Base-by-base conservation (phyloP, 257 asterid genomes). In the Fraxinus excelsior region DNA sequence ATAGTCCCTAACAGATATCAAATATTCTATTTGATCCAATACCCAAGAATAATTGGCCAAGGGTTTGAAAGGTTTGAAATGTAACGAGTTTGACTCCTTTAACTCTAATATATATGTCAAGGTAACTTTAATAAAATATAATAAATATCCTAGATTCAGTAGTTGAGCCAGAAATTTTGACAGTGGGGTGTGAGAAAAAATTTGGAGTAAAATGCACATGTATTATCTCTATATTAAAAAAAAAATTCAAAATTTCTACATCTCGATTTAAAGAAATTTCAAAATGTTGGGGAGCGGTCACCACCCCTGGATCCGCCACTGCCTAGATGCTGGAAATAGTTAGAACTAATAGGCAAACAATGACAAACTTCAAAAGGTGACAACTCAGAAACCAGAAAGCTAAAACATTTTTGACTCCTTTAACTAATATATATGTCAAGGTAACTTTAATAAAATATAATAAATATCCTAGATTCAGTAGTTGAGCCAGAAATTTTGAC, bases 31-130 rank as follows among this genome's bases (percentile, higher is more conserved):
- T 79, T 80, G 88, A 76, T 86, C 88, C 90, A 96, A 81, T 49
- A 79, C 80, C 44, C 75, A 76, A 70, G 80, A 69, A 80, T 88
- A 85, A 84, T 83, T 84, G 56, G 81, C 87, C 88, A 96, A 74
- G 18, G 97, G 97, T 70, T 86, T 89, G 87, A 91, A 96, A 84
- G 97, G 97, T 90, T 91, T 90, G 94, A 93, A 91, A 66, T 76
- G 40, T 75, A 96, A 72, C 18, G 97, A 87, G 72, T 78, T 80
- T 11, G 91, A 80, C 84, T 89, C 88, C 89, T 96, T 96, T 73
- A 91, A 73, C 75, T 91, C 99, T 95, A 40, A 72, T 72, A 18
- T 73, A 67, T 67, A 70, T 74, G 91, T 91, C 76, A 96, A 90
- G 91, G 89, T 86, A 84, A 87, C 74, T 38, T 62, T 26, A 26